Conservation (phyloP, 139 green algal genomes). For the Medakamo hakoo region DNA sequence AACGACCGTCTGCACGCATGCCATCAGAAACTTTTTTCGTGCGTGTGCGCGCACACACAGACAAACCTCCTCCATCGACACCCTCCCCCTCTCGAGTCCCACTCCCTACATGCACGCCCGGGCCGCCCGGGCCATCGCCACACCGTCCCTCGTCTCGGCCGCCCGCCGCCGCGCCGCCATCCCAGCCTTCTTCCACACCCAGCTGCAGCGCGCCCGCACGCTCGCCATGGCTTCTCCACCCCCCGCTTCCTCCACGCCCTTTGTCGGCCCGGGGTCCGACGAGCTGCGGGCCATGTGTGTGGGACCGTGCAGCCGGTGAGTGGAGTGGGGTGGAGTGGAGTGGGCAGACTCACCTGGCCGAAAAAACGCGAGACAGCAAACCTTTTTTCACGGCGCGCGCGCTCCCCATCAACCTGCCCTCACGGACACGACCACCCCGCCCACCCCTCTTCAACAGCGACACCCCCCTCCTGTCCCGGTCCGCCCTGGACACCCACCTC, state of each 20-base stretch:
- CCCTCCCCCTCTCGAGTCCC: too few relatives aligned
- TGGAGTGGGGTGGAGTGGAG: neutral
- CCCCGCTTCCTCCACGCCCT: neutral
- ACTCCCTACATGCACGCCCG: too few relatives aligned
- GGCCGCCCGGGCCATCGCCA: too few relatives aligned
- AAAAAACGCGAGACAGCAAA: neutral
- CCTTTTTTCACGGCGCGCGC: neutral
- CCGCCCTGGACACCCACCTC: neutral
- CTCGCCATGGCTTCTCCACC: neutral
- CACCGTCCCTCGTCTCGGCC: too few relatives aligned
- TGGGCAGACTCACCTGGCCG: too few relatives aligned
- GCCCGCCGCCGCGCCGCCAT: too few relatives aligned
- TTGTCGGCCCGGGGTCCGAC: neutral
- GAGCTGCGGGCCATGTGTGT: neutral
- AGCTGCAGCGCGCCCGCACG: neutral
- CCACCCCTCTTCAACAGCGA: neutral
- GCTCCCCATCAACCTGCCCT: neutral
- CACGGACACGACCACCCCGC: neutral
- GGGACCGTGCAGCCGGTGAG: neutral
- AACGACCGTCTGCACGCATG: too few relatives aligned
- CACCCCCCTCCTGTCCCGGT: neutral
- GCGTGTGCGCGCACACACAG: too few relatives aligned
- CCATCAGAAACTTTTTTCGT: too few relatives aligned
- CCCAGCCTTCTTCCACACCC: too few relatives aligned
- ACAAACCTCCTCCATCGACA: too few relatives aligned